A percentile compares a stretch with the other conserved stretches of the same genome.
Conservation (phyloP, 1,284 basidiomycete species). For the Hemileia vastatrix region DNA sequence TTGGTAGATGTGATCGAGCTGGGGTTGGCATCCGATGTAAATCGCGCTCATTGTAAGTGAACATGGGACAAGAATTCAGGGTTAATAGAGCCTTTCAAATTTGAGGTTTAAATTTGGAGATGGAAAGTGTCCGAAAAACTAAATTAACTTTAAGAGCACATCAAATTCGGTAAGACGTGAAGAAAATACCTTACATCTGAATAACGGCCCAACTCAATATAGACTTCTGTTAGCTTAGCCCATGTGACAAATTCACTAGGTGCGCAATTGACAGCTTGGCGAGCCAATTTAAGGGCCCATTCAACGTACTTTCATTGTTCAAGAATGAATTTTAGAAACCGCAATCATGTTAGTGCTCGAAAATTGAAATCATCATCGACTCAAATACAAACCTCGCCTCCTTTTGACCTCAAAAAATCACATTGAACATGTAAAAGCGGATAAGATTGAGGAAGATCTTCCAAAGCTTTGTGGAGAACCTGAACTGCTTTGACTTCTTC, state of each 20-base stretch:
- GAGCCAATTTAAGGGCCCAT: conserved; percentile 85
- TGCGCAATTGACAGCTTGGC: conserved; percentile 88
- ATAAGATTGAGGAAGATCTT: conserved; percentile 79
- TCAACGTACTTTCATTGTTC: conserved; percentile 45
- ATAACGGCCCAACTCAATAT: conserved; percentile 79
- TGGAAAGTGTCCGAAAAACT: conserved; percentile 1
- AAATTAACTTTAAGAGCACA: not conserved
- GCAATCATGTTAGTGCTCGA: not conserved
- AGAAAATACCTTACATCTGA: conserved; percentile 54
- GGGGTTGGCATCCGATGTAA: conserved; percentile 77
- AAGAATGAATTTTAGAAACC: conserved; percentile 1
- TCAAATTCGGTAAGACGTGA: not conserved
- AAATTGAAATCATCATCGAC: not conserved
- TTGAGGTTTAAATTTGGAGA: not conserved
- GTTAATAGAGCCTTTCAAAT: conserved; percentile 65
- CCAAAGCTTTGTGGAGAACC: conserved; percentile 76
- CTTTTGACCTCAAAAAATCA: conserved; percentile 79
- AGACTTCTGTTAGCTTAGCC: conserved; percentile 93
- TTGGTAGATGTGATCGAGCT: conserved; percentile 72
- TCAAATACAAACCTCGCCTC: conserved; percentile 28
- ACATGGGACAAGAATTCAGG: conserved; percentile 98
- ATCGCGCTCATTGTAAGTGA: conserved; percentile 96
- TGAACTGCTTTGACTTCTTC: conserved; percentile 97
- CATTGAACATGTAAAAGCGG: conserved; percentile 87
- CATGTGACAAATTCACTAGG: conserved; percentile 97